Evolutionary conservation across 1,284 basidiomycete genomes (phyloP), one percentile per base, ranked within the genome.

Genomic region (Ceratobasidium theobromae): DNA sequence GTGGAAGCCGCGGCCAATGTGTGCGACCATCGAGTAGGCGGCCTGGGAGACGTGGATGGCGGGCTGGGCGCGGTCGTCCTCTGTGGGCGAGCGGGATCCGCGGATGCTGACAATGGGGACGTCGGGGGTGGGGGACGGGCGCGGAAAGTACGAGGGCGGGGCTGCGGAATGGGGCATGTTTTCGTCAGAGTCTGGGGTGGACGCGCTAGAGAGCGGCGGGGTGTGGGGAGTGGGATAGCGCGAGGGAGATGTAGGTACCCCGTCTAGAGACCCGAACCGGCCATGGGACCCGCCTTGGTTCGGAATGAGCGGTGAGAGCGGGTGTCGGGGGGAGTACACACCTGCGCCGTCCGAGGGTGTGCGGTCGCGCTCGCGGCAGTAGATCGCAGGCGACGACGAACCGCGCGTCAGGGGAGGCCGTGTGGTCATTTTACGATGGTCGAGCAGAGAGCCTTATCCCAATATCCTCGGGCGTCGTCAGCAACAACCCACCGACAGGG

Each of bases 1-100:
- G 49, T 69, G 69, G 58, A 73, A 74, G 21, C 71, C 72, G 28
- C 67, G 62, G 16, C 73, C 73, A 18, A 74, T 68, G 18, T 71
- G 69, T 6, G 73, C 72, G 41, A 68, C 64, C 33, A 74, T 69
- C 23, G 71, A 68, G 49, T 74, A 70, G 30, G 68, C 65, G 12
- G 69, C 49, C 3, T 69, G 69, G 4, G 70, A 70, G 28, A 67
- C 69, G 49, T 73, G 71, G 30, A 73, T 71, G 25, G 69, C 66
- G 69, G 55, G 55, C 14, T 58, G 55, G 9, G 43, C 41, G 1
- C 55, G 55, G 21, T 46, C 41, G 41, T 46, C 55, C 41, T 58
- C 55, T 28, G 41, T 58, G 4, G 55, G 55, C 3, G 55, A 58
- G 41, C 55, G 55, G 9, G 54, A 57, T 12, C 54, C 54, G 3